Conservation (phyloP, 2,329 filamentous ascomycete species). For the Diplodia intermedia region DNA sequence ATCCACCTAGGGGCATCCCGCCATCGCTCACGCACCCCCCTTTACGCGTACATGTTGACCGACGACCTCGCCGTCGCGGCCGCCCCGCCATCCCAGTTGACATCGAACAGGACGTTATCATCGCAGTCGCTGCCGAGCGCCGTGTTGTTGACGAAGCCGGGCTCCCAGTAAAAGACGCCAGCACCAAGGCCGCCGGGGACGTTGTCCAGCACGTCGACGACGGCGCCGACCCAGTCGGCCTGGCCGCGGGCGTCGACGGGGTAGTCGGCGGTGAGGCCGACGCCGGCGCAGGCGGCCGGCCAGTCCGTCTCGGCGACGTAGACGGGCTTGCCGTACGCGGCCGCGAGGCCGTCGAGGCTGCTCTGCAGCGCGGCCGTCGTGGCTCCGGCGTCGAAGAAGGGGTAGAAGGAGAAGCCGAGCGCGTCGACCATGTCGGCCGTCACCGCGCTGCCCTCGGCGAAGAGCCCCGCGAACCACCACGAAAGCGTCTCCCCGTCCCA, state of each 20-base stretch:
- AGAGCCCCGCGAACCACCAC: slow-evolving; percentile 59
- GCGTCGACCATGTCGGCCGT: slow-evolving; percentile 67
- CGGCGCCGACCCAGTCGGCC: slow-evolving; percentile 64
- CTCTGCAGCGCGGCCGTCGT: slow-evolving; percentile 64
- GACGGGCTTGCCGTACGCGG: slow-evolving; percentile 68
- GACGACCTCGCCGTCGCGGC: slow-evolving; percentile 61
- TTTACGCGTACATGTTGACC: slow-evolving; percentile 57
- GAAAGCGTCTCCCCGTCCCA: slow-evolving; percentile 73
- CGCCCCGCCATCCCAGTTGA: slow-evolving; percentile 68
- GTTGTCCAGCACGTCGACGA: slow-evolving; percentile 63
- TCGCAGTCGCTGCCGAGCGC: slow-evolving; percentile 60
- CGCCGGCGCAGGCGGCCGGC: slow-evolving; percentile 64
- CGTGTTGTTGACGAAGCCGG: slow-evolving; percentile 72
- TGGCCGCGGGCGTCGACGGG: slow-evolving; percentile 70
- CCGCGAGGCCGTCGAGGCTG: slow-evolving; percentile 65
- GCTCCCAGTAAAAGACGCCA: slow-evolving; percentile 77
- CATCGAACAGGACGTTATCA: slow-evolving; percentile 55
- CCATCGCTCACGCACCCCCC: not conserved
- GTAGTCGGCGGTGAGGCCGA: slow-evolving; percentile 64
- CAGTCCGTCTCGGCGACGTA: slow-evolving; percentile 76
- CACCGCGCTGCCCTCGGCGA: slow-evolving; percentile 61
- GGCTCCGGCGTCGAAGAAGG: slow-evolving; percentile 69
- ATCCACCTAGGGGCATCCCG: not conserved
- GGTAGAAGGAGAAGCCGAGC: slow-evolving; percentile 77
- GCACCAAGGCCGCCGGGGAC: slow-evolving; percentile 57